Evolutionary conservation across 768 basidiomycete genomes (phyloP), one percentile per base, ranked within the genome.

Genomic region (Nevesoporus exiguus): DNA sequence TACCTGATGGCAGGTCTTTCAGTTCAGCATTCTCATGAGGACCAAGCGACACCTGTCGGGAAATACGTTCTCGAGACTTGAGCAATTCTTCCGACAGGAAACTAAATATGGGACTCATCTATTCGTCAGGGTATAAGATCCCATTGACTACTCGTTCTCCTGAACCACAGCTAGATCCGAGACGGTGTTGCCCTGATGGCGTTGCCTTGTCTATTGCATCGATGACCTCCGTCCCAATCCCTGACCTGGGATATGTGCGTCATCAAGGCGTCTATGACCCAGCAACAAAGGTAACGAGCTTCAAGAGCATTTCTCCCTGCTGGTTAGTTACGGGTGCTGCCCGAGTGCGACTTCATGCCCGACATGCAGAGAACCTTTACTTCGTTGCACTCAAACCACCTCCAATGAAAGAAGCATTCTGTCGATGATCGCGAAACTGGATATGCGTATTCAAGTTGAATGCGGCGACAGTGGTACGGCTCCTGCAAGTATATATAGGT

Each of bases 401-500:
- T 24, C 29, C 31, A n/a, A 31, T 11, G 25, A 39, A 22, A 37
- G 55, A 10, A 58, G 47, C 8, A 27, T 61, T n/a, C 66, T 57
- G 31, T 55, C 19, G 37, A 63, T 60, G 13, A 58, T 49, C 14
- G 21, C 40, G 9, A 43, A 62, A 37, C 59, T 58, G 22, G 43
- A 62, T 31, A 58, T 52, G 27, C 49, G 34, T 49, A 57, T 54
- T 40, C 29, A 66, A 47, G 57, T 51, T 9, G 46, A 54, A 11
- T 40, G 33, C 14, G 67, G 63, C 3, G 27, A 9, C 11, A 47
- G 61, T 24, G 45, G 52, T 7, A 59, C 55, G 1, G 41, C 48
- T 17, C 61, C 58, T 36, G 47, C 63, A 14, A 31, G 34, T 24
- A 42, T 13, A 42, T 40, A 46, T 25, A 37, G 41, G 21, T 42